A percentile compares a stretch with the other conserved stretches of the same genome.
phyloP scores from a whole-genome alignment of 495 filamentous ascomycete genomes.

The Bacidia rubella region DNA sequence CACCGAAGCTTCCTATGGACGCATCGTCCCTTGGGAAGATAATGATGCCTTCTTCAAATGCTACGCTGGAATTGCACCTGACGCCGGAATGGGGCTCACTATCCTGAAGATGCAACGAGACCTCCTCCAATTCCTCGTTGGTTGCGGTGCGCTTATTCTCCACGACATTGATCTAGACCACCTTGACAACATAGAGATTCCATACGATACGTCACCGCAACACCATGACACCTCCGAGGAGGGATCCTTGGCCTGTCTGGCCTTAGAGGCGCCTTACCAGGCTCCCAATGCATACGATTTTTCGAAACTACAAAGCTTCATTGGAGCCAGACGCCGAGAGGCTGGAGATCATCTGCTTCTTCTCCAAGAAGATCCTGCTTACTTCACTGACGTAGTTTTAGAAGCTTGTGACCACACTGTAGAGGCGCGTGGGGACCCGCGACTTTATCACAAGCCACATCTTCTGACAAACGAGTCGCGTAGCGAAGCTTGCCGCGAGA shows the following conservation, averaged over 20 bases:
- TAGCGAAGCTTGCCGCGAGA: no score
- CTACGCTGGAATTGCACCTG: conserved; percentile 19
- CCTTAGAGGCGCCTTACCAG: conserved; percentile 35
- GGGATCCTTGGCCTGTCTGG: no score
- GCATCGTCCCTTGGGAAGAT: conserved; percentile 30
- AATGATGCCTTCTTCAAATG: conserved; percentile 24
- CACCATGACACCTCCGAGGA: no score
- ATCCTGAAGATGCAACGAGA: conserved; percentile 33
- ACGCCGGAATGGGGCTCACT: conserved; percentile 30
- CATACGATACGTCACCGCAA: no score
- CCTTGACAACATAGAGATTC: no score
- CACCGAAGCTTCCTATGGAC: conserved; percentile 29
- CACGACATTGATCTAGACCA: no score
- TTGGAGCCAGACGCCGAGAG: conserved; percentile 25
- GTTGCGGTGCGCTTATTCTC: conserved; percentile 28
- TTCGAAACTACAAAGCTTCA: conserved; percentile 24
- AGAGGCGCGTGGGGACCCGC: no score
- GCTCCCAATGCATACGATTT: conserved; percentile 30
- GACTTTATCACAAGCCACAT: no score
- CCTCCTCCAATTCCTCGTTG: conserved; percentile 30
- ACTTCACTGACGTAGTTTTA: no score
- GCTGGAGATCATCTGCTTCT: conserved; percentile 24
- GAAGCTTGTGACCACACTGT: no score
- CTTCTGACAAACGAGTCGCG: no score
- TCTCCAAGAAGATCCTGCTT: conserved; percentile 42